Evolutionary conservation across 2,329 filamentous ascomycete species (phyloP).

Genomic region (Microcyclospora pomicola): DNA sequence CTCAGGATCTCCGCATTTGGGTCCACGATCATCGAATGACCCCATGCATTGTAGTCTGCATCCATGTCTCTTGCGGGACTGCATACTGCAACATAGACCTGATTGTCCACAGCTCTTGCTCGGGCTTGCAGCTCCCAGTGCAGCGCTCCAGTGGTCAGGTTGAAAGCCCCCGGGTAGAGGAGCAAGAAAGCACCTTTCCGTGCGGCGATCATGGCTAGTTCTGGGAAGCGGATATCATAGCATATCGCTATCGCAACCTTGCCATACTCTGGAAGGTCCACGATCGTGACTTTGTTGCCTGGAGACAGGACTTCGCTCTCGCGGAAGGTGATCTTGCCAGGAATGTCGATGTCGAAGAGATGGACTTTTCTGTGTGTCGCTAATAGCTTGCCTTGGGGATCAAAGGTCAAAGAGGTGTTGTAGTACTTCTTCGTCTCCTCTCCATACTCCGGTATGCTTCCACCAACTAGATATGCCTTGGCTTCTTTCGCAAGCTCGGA

Average conservation of each 20-base stretch:
- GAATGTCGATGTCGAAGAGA: slow-evolving; percentile 95
- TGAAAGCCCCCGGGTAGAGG: slow-evolving; percentile 94
- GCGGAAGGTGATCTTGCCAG: slow-evolving; percentile 80
- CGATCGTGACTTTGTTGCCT: slow-evolving; percentile 70
- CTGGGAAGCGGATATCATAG: slow-evolving; percentile 95
- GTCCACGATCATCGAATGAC: slow-evolving; percentile 78
- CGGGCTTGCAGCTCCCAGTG: slow-evolving; percentile 81
- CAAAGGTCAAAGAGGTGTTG: slow-evolving; percentile 82
- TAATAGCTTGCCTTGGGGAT: slow-evolving; percentile 63
- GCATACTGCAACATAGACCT: slow-evolving; percentile 85
- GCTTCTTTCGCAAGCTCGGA: slow-evolving; percentile 66
- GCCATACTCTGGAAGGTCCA: slow-evolving; percentile 81
- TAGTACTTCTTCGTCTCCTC: slow-evolving; percentile 57
- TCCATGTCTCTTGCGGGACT: slow-evolving; percentile 70
- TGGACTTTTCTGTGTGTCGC: slow-evolving; percentile 86
- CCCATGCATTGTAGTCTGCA: slow-evolving; percentile 77
- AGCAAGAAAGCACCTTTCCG: slow-evolving; percentile 76
- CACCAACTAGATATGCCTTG: slow-evolving; percentile 70
- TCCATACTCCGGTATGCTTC: slow-evolving; percentile 78
- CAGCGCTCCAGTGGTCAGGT: slow-evolving; percentile 77
- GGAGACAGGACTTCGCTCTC: slow-evolving; percentile 82
- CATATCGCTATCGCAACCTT: slow-evolving; percentile 82
- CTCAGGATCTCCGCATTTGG: slow-evolving; percentile 72
- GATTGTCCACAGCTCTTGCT: slow-evolving; percentile 81
- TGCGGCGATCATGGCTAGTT: slow-evolving; percentile 79